Evolutionary conservation across 148 eudicot genomes (phyloP).

Genomic region (Persicaria tinctoria): DNA sequence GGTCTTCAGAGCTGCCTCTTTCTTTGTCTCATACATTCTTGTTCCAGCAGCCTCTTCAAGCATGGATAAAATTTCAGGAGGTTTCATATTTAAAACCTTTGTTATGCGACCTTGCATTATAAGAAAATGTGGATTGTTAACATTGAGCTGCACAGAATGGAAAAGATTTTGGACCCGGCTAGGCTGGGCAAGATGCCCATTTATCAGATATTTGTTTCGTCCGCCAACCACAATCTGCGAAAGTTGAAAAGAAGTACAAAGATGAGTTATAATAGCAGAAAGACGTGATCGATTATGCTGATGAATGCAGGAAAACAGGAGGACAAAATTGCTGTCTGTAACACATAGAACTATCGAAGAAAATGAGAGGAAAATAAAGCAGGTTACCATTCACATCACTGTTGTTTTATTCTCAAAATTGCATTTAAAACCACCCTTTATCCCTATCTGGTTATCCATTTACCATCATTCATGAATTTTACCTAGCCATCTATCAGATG

Average conservation of each 20-base stretch:
- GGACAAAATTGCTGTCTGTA: background rate
- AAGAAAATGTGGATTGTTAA: slow-evolving; percentile 95
- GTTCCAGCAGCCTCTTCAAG: slow-evolving; percentile 99
- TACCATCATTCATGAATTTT: background rate
- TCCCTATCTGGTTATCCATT: background rate
- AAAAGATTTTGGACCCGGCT: slow-evolving; percentile 97
- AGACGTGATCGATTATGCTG: background rate
- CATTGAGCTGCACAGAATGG: slow-evolving; percentile 97
- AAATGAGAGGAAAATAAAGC: background rate
- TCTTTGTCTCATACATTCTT: slow-evolving; percentile 98
- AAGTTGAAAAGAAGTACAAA: slow-evolving; percentile 15
- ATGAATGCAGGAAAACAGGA: background rate
- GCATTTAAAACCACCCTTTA: background rate
- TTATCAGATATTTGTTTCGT: slow-evolving; percentile 90
- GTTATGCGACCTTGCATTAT: slow-evolving; percentile 99
- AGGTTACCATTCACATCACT: background rate
- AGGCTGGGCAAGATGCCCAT: slow-evolving; percentile 99
- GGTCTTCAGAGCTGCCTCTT: slow-evolving; percentile 89
- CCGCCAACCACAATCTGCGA: slow-evolving; percentile 98
- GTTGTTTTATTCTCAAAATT: background rate
- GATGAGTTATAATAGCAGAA: background rate
- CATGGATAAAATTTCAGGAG: slow-evolving; percentile 98
- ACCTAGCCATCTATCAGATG: background rate
- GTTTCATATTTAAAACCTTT: slow-evolving; percentile 96
- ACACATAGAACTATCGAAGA: background rate